Evolutionary conservation across 352 stramenopile genomes (phyloP).

Genomic region (Halophytophthora batemanensis): DNA sequence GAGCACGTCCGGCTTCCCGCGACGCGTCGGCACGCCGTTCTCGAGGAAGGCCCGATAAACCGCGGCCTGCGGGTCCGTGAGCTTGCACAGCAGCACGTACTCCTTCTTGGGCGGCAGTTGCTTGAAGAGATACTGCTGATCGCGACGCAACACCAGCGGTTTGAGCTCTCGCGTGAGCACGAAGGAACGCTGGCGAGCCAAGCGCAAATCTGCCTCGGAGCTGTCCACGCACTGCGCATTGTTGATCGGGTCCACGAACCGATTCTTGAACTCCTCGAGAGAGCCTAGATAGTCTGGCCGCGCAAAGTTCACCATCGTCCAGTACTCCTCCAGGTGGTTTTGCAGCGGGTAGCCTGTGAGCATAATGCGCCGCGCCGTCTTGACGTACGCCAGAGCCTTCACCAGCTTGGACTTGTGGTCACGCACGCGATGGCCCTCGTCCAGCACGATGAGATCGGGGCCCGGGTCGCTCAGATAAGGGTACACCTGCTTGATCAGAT

Average conservation of each 20-base stretch:
- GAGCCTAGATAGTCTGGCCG: constrained; percentile 76
- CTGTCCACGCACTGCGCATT: constrained; percentile 85
- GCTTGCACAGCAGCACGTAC: constrained; percentile 82
- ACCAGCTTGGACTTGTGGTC: constrained; percentile 91
- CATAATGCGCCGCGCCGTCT: constrained; percentile 88
- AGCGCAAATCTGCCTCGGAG: constrained; percentile 55
- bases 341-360: constrained; percentile 95
- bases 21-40: constrained; percentile 57
- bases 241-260: constrained; percentile 87
- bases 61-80: constrained; percentile 66
- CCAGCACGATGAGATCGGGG: constrained; percentile 83
- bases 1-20: constrained; percentile 63
- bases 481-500: constrained; percentile 68
- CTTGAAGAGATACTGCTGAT: constrained; percentile 80
- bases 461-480: constrained; percentile 63
- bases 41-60: constrained; percentile 77
- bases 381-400: constrained; percentile 74
- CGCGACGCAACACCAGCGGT: constrained; percentile 78
- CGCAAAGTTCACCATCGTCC: constrained; percentile 91
- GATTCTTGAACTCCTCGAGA: constrained; percentile 87
- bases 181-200: constrained; percentile 74
- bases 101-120: constrained; percentile 89
- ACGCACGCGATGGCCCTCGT: constrained; percentile 88
- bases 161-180: constrained; percentile 83
- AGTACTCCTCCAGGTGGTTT: constrained; percentile 95